Base-by-base conservation (phyloP, 805 yeast genomes). In the Phaffomyces thermotolerans region DNA sequence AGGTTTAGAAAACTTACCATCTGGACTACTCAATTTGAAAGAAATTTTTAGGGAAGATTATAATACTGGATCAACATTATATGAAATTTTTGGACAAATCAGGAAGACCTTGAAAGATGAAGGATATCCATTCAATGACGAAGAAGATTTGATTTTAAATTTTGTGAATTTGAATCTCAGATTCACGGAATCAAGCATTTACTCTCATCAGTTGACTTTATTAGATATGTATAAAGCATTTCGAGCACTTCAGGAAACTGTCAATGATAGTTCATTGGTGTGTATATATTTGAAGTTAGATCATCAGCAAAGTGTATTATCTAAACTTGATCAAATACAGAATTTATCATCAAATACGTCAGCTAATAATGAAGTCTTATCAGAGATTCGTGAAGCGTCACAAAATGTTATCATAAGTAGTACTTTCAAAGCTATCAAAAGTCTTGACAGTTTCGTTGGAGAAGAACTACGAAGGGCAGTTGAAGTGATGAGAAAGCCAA, bases 91-190 rank as follows among this genome's bases (percentile, higher is more conserved):
- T 36, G 44, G 46, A 4, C 42, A 38, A 12, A 44, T 57, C 17
- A 53, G 54, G 37, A 36, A 37, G 13, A 48, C 50, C 1, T 53
- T 52, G 34, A 34, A 42, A n/a, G 43, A 40, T 8, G 34, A 47
- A 22, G 56, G 37, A 3, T 49, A 49, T 17, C 52, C 58, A n/a
- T 56, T 56, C 35, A 30, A 41, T 13, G 52, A 49, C 3, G 45
- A 40, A 13, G 52, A 50, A 33, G 60, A 54, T 20, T 33, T 56
- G 18, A 23, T 45, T 0, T 22, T 56, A 12, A 40, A n/a, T 6
- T 56, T 57, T 30, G 49, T 42, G 27, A 57, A 54, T 29, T 51
- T 56, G 34, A 50, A 49, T 7, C 14, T 52, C 1, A 36, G 44
- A 2, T 29, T 57, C 6, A 32, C 37, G 2, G 59, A 56, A 18